These are phyloP conservation scores for Pythium monospermum DNA, from an alignment of 352 stramenopile genomes.

Conservation along the genomic window DNA sequence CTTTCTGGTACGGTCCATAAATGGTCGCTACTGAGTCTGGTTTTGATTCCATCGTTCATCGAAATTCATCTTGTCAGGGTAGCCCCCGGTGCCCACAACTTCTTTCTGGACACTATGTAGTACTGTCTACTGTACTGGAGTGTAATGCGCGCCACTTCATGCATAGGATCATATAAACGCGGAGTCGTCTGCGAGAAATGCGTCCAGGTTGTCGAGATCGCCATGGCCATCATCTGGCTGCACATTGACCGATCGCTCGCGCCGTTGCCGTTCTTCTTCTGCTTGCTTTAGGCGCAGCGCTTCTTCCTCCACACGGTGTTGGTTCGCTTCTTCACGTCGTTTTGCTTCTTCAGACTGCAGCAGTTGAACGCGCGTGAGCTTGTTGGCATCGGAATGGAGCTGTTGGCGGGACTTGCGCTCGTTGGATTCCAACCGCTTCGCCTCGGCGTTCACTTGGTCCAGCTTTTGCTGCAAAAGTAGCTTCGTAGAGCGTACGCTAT, in stretches of 20 bases:
- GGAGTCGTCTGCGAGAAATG: conserved; percentile 51
- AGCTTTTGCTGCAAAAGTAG: conserved; percentile 32
- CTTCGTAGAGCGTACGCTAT: conserved; percentile 43
- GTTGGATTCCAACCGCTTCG: conserved; percentile 13
- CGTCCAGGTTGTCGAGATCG: conserved; percentile 65
- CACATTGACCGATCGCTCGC: conserved; percentile 42
- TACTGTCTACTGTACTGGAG: no score
- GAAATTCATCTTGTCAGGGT: no score
- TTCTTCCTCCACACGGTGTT: conserved; percentile 25
- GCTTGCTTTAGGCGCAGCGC: conserved; percentile 13
- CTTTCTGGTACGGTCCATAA: no score
- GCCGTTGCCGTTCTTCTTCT: conserved; percentile 29
- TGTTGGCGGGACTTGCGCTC: conserved; percentile 21
- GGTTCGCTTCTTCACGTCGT: conserved; percentile 23
- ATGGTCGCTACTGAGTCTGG: no score
- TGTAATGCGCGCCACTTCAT: no score
- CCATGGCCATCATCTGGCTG: conserved; percentile 33
- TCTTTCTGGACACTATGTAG: no score
- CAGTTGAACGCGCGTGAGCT: conserved; percentile 53
- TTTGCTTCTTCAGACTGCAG: conserved; percentile 55
- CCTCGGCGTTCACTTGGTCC: conserved; percentile 27
- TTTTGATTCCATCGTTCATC: no score
- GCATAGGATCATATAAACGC: conserved; percentile 18
- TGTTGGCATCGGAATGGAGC: conserved; percentile 13
- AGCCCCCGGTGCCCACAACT: no score